Base-by-base conservation (phyloP, 129 eudicot genomes). In the Sambucus nigra region DNA sequence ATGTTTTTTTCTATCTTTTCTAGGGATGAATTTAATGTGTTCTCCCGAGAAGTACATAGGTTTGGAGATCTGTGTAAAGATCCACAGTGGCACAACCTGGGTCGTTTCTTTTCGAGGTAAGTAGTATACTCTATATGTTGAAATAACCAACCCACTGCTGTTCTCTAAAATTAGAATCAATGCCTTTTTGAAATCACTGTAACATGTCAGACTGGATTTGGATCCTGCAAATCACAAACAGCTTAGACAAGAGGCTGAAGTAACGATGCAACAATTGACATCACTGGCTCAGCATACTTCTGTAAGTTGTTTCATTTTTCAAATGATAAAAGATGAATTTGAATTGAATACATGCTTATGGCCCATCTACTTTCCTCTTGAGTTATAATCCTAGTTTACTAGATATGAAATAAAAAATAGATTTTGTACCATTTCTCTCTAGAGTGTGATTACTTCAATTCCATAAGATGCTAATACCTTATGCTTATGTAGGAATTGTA, bases 21-120 rank as follows among this genome's bases (percentile, higher is more conserved):
- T 53, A 81, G 99, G 77, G 92, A 85, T 68, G 95, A 91, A 63
- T 78, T 91, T 51, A 81, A 74, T 33, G 73, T 91, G 9, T 91
- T 91, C 66, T 82, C 94, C 25, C 80, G 77, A 53, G 99, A 91
- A 78, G 95, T 91, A 27, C 59, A 74, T n/a, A 87, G 95, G 70
- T 91, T 91, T 60, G 99, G 99, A 66, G 71, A 86, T 76, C 63
- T 81, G 63, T 91, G 99, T 69, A 91, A 63, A 71, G 99, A 91
- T 38, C 87, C 95, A 46, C 98, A 91, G 60, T 86, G 94, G 94
- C 98, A 91, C 81, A 76, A 86, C 61, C 59, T 91, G 60, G 84
- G 70, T 59, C 87, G 95, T 29, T 91, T 71, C 54, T 91, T 91
- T 68, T 49, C 64, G 22, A 91, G 77, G 98, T 91, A 72, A 69